Percentiles rank a stretch among this genome's conserved stretches.
Conservation (phyloP, 306 rosid genomes). For the Chamaecrista fasciculata region DNA sequence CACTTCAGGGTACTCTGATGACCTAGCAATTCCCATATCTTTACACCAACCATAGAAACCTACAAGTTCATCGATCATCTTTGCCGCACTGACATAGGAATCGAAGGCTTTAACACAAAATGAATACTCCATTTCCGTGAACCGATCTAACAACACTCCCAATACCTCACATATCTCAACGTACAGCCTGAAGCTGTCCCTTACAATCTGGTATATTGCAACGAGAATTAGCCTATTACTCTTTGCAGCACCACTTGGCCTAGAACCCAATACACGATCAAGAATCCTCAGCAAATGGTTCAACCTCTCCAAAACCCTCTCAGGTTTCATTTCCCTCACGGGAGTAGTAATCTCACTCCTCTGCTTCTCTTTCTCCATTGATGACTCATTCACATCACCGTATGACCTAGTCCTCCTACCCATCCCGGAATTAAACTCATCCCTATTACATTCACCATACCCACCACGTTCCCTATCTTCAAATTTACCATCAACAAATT, state of each 20-base stretch:
- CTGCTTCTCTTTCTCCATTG: constrained; percentile 36
- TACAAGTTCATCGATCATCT: constrained; percentile 63
- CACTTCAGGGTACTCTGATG: constrained; percentile 83
- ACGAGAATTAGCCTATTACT: constrained; percentile 61
- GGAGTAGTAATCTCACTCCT: constrained; percentile 50
- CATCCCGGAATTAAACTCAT: constrained; percentile 42
- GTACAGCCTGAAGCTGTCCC: constrained; percentile 66
- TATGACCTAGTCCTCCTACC: constrained; percentile 41
- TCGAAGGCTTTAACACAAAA: constrained; percentile 67
- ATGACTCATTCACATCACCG: constrained; percentile 39
- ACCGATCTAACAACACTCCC: constrained; percentile 69
- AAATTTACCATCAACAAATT: constrained; percentile 13
- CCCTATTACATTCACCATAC: constrained; percentile 30
- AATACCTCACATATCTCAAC: constrained; percentile 67
- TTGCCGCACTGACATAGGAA: constrained; percentile 58
- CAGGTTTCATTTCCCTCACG: constrained; percentile 62
- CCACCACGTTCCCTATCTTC: constrained; percentile 28
- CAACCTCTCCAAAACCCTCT: constrained; percentile 62
- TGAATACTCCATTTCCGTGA: constrained; percentile 69
- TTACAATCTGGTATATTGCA: constrained; percentile 62
- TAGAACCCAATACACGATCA: constrained; percentile 66
- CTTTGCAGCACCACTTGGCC: constrained; percentile 64
- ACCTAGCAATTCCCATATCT: constrained; percentile 65
- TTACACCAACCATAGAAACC: constrained; percentile 81
- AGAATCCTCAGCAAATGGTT: constrained; percentile 56